A percentile compares a stretch with the other conserved stretches of the same genome.
Conservation (phyloP, 352 stramenopile species). For the Phytopythium ostracodes region DNA sequence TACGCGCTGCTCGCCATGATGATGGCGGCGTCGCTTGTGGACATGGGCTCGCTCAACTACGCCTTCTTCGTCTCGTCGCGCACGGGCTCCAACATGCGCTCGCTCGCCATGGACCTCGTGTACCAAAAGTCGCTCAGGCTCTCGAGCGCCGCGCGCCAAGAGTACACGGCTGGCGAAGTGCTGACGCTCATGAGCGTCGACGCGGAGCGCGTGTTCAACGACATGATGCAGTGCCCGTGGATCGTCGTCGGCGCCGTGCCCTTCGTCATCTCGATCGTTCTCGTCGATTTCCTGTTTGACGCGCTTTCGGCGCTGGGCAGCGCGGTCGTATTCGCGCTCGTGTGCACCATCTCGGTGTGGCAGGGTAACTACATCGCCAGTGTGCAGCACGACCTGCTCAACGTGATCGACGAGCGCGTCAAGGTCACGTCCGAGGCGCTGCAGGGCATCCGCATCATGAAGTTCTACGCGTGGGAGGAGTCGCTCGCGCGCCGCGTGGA, state of each 20-base stretch:
- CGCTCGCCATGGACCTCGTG: conserved; percentile 32
- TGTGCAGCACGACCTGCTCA: conserved; percentile 15
- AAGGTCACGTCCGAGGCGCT: conserved; percentile 93
- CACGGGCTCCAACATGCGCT: conserved; percentile 29
- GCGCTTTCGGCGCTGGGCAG: conserved; percentile 11
- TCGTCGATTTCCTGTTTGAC: conserved; percentile 26
- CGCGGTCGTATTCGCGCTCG: conserved; percentile 14
- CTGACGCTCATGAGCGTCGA: conserved; percentile 37
- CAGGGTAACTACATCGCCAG: conserved; percentile 4
- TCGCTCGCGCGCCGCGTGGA: conserved; percentile 39
- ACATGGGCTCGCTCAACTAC: conserved; percentile 30
- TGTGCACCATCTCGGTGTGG: conserved; percentile 6
- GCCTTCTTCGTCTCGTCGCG: conserved; percentile 32
- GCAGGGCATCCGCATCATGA: conserved; percentile 85
- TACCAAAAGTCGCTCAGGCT: conserved; percentile 56
- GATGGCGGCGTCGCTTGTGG: conserved; percentile 13
- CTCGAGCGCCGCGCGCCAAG: conserved; percentile 35
- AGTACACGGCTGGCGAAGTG: conserved; percentile 33
- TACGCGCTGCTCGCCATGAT: conserved; percentile 15
- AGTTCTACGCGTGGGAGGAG: conserved; percentile 87
- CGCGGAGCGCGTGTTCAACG: conserved; percentile 33
- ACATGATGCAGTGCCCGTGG: conserved; percentile 22
- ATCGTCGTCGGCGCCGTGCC: conserved; percentile 16
- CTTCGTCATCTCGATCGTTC: conserved; percentile 21
- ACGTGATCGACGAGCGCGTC: conserved; percentile 70